A percentile compares a stretch with the other conserved stretches of the same genome.
phyloP scores from a whole-genome alignment of 1,284 basidiomycete species.

The Mrakiaceae sp. region DNA sequence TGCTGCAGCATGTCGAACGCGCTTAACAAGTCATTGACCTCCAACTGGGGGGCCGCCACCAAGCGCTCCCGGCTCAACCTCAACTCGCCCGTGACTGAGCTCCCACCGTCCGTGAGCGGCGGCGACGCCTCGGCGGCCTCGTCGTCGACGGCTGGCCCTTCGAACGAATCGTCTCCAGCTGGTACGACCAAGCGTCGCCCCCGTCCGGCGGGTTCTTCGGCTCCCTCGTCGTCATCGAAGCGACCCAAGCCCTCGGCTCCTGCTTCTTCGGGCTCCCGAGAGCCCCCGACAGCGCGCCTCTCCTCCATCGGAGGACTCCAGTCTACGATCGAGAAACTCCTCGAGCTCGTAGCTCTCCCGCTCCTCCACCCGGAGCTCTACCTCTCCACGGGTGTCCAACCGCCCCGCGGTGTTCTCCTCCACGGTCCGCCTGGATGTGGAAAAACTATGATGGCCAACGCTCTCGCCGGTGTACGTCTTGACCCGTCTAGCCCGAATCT shows the following conservation, averaged over 20 bases:
- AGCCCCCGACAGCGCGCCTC: conserved; percentile 56
- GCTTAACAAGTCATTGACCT: conserved; percentile 14
- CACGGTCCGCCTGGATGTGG: conserved; percentile 96
- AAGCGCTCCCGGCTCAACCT: conserved; percentile 14
- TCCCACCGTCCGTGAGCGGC: background rate
- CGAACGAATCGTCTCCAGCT: background rate
- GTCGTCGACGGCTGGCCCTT: background rate
- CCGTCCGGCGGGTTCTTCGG: background rate
- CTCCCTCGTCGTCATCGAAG: background rate
- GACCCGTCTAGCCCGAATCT: background rate
- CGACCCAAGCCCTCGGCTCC: background rate
- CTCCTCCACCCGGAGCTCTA: conserved; percentile 93
- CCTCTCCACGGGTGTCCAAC: conserved; percentile 79
- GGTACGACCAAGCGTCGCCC: background rate
- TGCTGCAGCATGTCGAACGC: conserved; percentile 7
- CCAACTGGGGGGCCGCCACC: conserved; percentile 3
- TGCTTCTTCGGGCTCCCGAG: conserved; percentile 1
- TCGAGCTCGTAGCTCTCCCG: conserved; percentile 91
- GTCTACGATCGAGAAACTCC: conserved; percentile 75
- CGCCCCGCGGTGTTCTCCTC: conserved; percentile 84
- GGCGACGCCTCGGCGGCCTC: background rate
- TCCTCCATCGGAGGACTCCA: conserved; percentile 82
- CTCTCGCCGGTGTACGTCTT: conserved; percentile 73
- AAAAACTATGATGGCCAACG: conserved; percentile 82
- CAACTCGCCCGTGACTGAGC: conserved; percentile 1